Base-by-base conservation (phyloP, 23 red algal species). In the Gracilaria caudata region DNA sequence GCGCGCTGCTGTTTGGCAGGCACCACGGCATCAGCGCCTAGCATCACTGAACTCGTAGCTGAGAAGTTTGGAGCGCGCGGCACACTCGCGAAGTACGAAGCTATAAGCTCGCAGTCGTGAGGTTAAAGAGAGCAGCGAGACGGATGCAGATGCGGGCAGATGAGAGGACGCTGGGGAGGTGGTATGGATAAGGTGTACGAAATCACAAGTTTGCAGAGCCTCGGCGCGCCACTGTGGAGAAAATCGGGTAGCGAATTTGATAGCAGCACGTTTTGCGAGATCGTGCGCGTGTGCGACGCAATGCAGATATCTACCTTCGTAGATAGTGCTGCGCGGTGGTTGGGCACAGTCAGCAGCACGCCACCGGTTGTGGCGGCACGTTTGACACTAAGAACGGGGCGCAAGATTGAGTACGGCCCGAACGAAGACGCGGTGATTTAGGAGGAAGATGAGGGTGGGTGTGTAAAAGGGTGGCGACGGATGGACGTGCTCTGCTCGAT, bases 251-350 rank as follows among this genome's bases (percentile, higher is more conserved):
- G 30, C 23, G 61, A 66, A 66, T 35, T 66, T 66, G 61, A 66
- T 26, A 66, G 61, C 61, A 37, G 61, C n/a, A 66, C 61, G 61
- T 66, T 33, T 66, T 66, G 26, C 28, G 61, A 66, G 61, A 66
- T 66, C 61, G 29, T 35, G 30, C 61, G 13, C 3, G 61, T 16
- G 57, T 23, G 61, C 8, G 32, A n/a, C n/a, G n/a, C n/a, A n/a
- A n/a, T n/a, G n/a, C n/a, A n/a, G n/a, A n/a, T n/a, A n/a, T n/a
- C n/a, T n/a, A n/a, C n/a, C n/a, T n/a, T n/a, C n/a, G n/a, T n/a
- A n/a, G n/a, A n/a, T 26, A 6, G 61, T 30, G 61, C 29, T 30
- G 30, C 49, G 13, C 8, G 13, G 14, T 53, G 13, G 61, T 66
- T 66, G 8, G 7, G 8, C 29, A 37, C 61, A 33, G 61, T 66